These are phyloP conservation scores for Zoysia japonica DNA, from an alignment of 176 grass and related monocot genomes.

Conservation along the genomic window DNA sequence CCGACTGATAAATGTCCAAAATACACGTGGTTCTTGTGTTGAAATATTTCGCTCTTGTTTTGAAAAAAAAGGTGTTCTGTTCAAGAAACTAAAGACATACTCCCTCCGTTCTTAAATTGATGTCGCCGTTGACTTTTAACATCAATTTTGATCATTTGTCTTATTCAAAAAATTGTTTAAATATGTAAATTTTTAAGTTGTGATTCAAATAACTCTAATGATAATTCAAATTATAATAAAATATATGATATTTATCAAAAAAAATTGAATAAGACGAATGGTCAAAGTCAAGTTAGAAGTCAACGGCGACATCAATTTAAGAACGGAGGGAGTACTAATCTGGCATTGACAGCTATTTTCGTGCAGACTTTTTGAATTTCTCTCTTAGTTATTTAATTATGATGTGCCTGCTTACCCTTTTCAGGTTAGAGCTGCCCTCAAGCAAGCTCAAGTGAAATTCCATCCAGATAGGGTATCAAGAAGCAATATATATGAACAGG, in stretches of 20 bases:
- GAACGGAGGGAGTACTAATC: neutral
- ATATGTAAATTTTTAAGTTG: too few relatives aligned
- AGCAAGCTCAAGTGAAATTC: conserved; percentile 82
- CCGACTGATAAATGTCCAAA: neutral
- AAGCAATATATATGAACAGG: conserved; percentile 73
- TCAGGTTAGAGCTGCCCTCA: conserved; percentile 81
- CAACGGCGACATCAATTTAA: too few relatives aligned
- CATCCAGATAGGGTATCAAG: conserved; percentile 85
- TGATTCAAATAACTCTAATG: too few relatives aligned
- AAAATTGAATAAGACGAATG: too few relatives aligned
- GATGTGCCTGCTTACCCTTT: conserved; percentile 23
- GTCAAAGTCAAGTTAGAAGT: too few relatives aligned
- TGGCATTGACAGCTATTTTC: neutral
- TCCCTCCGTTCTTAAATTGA: neutral
- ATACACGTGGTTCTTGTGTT: neutral
- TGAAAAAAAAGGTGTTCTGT: neutral
- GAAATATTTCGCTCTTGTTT: neutral
- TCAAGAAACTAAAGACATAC: neutral
- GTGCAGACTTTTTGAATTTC: neutral
- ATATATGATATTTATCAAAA: too few relatives aligned
- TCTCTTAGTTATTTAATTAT: neutral
- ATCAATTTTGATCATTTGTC: too few relatives aligned
- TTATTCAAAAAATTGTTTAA: too few relatives aligned
- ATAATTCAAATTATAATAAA: too few relatives aligned
- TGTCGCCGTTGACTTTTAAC: too few relatives aligned